Base-by-base conservation (phyloP, 768 basidiomycete species). In the Hebeloma cylindrosporum region DNA sequence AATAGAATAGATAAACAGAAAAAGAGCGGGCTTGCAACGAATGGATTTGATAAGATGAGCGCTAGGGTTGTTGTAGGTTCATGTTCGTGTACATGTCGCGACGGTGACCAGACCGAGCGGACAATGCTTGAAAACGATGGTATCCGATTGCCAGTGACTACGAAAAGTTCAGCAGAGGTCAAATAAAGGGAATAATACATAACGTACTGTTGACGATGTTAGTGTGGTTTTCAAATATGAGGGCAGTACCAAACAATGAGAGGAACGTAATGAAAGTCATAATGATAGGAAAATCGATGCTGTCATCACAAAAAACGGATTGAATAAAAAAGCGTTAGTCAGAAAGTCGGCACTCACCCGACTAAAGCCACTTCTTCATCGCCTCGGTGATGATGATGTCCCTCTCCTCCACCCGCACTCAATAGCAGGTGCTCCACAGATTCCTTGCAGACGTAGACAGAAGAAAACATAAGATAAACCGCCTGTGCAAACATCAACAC, bases 401-500 rank as follows among this genome's bases (percentile, higher is more conserved):
- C 87, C 39, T 60, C 66, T 13, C 60, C 63, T 9, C 60, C 66
- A 4, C 72, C 71, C 2, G 79, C 77, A 35, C 83, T 82, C 31
- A 97, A 72, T 11, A 99, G 62, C 29, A 96, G 64, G 66, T 95
- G 93, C 66, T 99, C 95, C 3, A 98, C 74, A 0, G 93, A 88
- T 73, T 99, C 96, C 60, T 99, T 98, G 58, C 92, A 93, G 13
- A 98, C 87, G 67, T 98, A 99, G 2, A 97, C 86, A 0, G 91
- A 83, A 0, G 93, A 82, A 61, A 98, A 99, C 71, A 95, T 82
- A 44, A 99, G 73, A 65, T 96, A 98, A 9, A 99, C 88, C 7
- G 83, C 81, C 58, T 97, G 95, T 1, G 91, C 82, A 56, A 98
- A 99, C 62, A 90, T 70, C 43, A 83, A 60, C 3, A 88, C 77